Evolutionary conservation across 345 rosid genomes (phyloP).

Genomic region (Cardamine resedifolia): DNA sequence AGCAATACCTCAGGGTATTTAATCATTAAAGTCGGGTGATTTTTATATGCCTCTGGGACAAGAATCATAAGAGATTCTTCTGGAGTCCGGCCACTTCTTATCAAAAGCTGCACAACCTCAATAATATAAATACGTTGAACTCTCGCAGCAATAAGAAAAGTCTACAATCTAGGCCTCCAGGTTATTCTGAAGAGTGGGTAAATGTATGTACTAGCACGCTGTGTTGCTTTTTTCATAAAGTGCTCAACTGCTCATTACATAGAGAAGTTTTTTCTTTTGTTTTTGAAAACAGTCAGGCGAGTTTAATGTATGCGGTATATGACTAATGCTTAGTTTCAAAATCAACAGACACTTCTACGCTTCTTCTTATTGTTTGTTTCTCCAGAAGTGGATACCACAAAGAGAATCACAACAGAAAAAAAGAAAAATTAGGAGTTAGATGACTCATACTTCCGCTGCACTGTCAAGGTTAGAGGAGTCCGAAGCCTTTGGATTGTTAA

Average conservation of each 20-base stretch:
- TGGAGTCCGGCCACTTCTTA: slow-evolving; percentile 93
- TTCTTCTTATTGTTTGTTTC: neutral
- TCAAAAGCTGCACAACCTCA: slow-evolving; percentile 60
- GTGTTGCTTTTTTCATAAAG: neutral
- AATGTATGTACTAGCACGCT: neutral
- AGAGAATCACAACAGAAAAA: slow-evolving; percentile 20
- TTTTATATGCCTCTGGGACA: slow-evolving; percentile 98
- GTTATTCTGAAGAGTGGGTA: neutral
- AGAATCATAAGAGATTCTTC: slow-evolving; percentile 97
- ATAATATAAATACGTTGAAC: slow-evolving; percentile 13
- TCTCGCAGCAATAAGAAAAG: slow-evolving; percentile 7
- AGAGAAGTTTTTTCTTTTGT: neutral
- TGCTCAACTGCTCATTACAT: neutral
- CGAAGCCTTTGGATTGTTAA: slow-evolving; percentile 89
- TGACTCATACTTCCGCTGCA: slow-evolving; percentile 82
- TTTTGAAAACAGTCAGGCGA: neutral
- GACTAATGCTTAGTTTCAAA: slow-evolving; percentile 15
- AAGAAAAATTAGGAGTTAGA: slow-evolving; percentile 7
- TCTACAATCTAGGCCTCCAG: neutral
- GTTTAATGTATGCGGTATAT: slow-evolving; percentile 9
- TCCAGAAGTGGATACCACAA: slow-evolving; percentile 9
- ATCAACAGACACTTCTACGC: slow-evolving; percentile 1
- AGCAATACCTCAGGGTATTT: slow-evolving; percentile 91
- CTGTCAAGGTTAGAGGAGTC: slow-evolving; percentile 98
- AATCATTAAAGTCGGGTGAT: slow-evolving; percentile 81